These are phyloP conservation scores for Westerdykella ornata DNA, from an alignment of 2,329 filamentous ascomycete species.

Conservation along the genomic window DNA sequence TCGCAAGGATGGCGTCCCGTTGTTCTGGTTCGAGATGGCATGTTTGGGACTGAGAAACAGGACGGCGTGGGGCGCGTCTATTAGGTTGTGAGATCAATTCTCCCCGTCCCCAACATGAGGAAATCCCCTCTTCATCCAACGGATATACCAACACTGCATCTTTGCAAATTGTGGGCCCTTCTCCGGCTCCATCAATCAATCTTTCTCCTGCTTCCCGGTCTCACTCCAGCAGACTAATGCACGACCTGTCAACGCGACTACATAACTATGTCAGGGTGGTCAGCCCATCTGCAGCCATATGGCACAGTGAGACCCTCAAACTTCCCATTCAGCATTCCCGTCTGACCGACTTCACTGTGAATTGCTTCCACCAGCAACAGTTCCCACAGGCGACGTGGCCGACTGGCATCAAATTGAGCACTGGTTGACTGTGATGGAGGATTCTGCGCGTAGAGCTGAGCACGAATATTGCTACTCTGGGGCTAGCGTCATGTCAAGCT, in stretches of 20 bases:
- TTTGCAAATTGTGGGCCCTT: neutral
- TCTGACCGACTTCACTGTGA: conserved; percentile 9
- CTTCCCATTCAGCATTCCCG: conserved; percentile 6
- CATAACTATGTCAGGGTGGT: neutral
- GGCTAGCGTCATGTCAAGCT: neutral
- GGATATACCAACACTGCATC: neutral
- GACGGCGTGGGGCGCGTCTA: too few species aligned
- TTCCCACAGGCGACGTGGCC: conserved; percentile 23
- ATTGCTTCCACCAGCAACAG: neutral
- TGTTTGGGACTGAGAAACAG: too few species aligned
- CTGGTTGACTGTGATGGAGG: conserved; percentile 6
- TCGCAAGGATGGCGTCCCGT: too few species aligned
- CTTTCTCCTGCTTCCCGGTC: neutral
- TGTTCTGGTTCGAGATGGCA: too few species aligned
- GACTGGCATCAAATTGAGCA: conserved; percentile 17
- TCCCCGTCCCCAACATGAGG: too few species aligned
- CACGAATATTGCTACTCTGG: too few species aligned
- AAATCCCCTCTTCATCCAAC: neutral
- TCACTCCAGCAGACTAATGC: neutral
- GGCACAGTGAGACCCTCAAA: conserved; percentile 8
- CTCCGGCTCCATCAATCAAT: neutral
- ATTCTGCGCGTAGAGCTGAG: neutral
- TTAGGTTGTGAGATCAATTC: too few species aligned
- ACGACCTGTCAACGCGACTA: neutral
- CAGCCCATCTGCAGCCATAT: conserved; percentile 11